Evolutionary conservation across 2,329 filamentous ascomycete species (phyloP), one percentile per base, ranked within the genome.

Genomic region (Zalaria sp.): DNA sequence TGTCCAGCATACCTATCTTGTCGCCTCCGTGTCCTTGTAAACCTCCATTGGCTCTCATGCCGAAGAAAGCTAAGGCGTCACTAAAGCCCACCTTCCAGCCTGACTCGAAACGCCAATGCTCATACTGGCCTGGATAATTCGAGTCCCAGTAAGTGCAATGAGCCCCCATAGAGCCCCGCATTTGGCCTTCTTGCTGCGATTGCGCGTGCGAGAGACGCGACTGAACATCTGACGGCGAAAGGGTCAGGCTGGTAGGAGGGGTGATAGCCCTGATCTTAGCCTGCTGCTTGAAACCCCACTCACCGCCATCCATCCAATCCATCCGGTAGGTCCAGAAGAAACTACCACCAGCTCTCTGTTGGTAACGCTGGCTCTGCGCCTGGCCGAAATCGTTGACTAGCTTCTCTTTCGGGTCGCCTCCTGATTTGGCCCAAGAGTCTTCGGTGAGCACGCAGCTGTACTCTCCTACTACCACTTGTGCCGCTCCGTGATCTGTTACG

Each of bases 281-380:
- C 56, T 73, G 71, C 32, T 69, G 63, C 18, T 64, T 63, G 56
- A 77, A 76, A 0, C 73, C 73, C 74, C 74, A 77, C 53, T 74
- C 73, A 8, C 72, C 73, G 8, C 72, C 73, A n/a, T 67, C 65
- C 65, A 73, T 73, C 72, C 73, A 77, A 47, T 73, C 65, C 72
- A 77, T 77, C 42, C 73, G 73, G 51, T 64, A 71, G 0, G 73
- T 77, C 74, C 73, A 77, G 58, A 77, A 78, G 50, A 68, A 75
- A 28, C 62, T 63, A 1, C 73, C 74, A 2, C 67, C 68, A 9
- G 68, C 56, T 36, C 62, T 63, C n/a, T 64, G 51, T 43, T 71
- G 65, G 55, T 68, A 77, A 35, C 61, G 61, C 7, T 59, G 51
- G 26, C 61, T 66, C 50, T 77, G 66, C 2, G 61, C 63, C 36